These are phyloP conservation scores for Pestalotiopsis sp. DNA, from an alignment of 2,329 filamentous ascomycete species.

Conservation along the genomic window DNA sequence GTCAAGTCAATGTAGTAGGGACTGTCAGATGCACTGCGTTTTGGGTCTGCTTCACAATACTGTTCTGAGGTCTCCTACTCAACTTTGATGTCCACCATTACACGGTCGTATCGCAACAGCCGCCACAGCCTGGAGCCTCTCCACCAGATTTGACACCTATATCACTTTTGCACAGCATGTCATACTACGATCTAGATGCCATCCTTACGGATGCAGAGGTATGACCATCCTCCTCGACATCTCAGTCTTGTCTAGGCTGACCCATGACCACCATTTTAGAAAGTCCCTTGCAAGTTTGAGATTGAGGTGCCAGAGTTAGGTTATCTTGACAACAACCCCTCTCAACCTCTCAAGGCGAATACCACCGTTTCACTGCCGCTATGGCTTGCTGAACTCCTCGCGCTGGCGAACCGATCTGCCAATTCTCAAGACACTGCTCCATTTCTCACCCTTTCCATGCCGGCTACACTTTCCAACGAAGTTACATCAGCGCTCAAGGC, in stretches of 20 bases:
- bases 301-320: conserved; percentile 85
- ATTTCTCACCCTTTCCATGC: conserved; percentile 80
- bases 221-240: conserved; percentile 15
- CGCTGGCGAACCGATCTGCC: conserved; percentile 57
- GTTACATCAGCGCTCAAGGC: conserved; percentile 91
- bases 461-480: conserved; percentile 72
- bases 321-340: conserved; percentile 82
- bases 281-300: conserved; percentile 94
- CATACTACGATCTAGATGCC: conserved; percentile 83
- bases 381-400: conserved; percentile 94
- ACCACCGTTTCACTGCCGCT: conserved; percentile 83
- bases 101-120: background rate
- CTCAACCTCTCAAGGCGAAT: conserved; percentile 72
- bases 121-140: background rate
- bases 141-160: background rate
- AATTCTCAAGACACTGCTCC: conserved; percentile 47
- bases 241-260: conserved; percentile 13
- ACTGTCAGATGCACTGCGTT: too few species aligned
- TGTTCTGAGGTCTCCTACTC: too few species aligned
- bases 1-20: too few species aligned
- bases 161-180: conserved; percentile 45
- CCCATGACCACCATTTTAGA: conserved; percentile 50
- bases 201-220: conserved; percentile 86
- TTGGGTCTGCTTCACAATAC: too few species aligned
- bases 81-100: background rate